Conservation (phyloP, 306 rosid genomes). For the Benincasa hispida region DNA sequence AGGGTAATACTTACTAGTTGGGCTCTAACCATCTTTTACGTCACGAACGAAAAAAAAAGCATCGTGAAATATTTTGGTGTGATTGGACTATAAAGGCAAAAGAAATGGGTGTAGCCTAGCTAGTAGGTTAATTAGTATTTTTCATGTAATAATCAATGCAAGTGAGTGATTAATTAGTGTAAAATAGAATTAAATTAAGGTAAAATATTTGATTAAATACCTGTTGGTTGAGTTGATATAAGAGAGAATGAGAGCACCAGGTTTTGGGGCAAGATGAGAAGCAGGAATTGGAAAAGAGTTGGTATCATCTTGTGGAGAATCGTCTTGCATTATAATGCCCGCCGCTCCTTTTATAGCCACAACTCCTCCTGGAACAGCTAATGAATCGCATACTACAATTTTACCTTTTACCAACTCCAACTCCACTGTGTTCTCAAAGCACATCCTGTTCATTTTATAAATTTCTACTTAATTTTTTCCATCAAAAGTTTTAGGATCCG, state of each 20-base stretch:
- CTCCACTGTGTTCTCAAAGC: not conserved
- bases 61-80: no score
- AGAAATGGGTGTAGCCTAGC: no score
- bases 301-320: not conserved
- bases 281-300: not conserved
- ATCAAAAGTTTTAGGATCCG: no score
- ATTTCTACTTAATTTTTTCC: no score
- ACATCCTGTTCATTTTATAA: not conserved
- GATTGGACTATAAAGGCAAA: no score
- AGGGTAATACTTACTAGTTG: no score
- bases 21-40: no score
- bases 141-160: no score
- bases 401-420: not conserved
- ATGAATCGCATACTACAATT: not conserved
- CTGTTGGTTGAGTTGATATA: not conserved
- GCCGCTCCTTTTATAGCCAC: not conserved
- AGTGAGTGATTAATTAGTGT: not conserved
- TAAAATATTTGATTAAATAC: not conserved
- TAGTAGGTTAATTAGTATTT: no score
- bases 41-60: no score
- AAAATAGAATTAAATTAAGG: not conserved
- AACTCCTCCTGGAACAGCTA: not conserved
- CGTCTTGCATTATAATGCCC: not conserved
- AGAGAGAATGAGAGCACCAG: not conserved
- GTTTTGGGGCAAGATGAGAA: not conserved